Conservation (phyloP, 176 grass and related monocot genomes). For the Juncus inflexus region DNA sequence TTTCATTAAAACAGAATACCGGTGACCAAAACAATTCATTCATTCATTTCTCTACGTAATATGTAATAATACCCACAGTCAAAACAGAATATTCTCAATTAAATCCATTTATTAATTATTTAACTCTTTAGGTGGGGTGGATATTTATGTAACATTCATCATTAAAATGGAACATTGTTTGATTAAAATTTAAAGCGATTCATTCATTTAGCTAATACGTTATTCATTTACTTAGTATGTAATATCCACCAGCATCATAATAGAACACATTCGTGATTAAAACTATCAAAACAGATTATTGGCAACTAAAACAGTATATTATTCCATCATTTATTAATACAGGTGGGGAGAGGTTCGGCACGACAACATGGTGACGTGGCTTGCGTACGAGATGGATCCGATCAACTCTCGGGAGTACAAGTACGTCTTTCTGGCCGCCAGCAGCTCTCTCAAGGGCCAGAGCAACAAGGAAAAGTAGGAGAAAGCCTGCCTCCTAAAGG, state of each 20-base stretch:
- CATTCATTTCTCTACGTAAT: not conserved
- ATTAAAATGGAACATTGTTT: too few relatives aligned
- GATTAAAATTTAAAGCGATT: too few relatives aligned
- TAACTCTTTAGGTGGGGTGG: conserved; percentile 38
- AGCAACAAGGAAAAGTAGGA: conserved; percentile 99
- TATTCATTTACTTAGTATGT: too few relatives aligned
- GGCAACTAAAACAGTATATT: not conserved
- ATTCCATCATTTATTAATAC: not conserved
- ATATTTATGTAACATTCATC: too few relatives aligned
- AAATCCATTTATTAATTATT: conserved; percentile 18
- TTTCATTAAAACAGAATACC: too few relatives aligned
- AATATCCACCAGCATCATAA: too few relatives aligned
- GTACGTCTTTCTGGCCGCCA: conserved; percentile 97
- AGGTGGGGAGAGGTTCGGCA: conserved; percentile 96
- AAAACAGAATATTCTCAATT: not conserved
- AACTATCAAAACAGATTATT: not conserved
- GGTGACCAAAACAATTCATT: too few relatives aligned
- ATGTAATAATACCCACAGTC: not conserved
- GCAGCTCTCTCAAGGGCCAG: conserved; percentile 83
- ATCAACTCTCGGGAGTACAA: conserved; percentile 93
- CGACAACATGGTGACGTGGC: conserved; percentile 97
- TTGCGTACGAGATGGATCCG: conserved; percentile 94
- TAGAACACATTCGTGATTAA: too few relatives aligned
- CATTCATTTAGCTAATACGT: too few relatives aligned
- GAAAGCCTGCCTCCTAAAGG: conserved; percentile 89